phyloP scores from a whole-genome alignment of 495 filamentous ascomycete species.

The Talaromyces liani region DNA sequence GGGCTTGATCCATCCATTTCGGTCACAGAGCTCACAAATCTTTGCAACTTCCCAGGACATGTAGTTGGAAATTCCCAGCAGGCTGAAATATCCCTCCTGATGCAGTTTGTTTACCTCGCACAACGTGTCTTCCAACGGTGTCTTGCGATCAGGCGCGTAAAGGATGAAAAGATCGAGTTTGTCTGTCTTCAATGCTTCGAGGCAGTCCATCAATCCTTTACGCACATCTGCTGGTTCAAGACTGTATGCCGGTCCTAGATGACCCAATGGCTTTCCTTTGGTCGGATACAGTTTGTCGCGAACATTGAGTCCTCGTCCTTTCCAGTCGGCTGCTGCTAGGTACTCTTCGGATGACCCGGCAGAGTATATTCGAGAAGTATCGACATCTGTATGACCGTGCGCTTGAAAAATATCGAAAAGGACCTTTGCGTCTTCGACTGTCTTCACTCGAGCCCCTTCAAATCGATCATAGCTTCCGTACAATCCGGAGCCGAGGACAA shows the following conservation, averaged over 20 bases:
- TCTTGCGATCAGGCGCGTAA: constrained; percentile 41
- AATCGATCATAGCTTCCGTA: not conserved
- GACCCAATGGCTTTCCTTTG: not conserved
- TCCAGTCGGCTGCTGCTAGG: constrained; percentile 39
- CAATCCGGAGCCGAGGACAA: not conserved
- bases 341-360: constrained; percentile 42
- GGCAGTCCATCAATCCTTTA: constrained; percentile 25
- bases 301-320: constrained; percentile 40
- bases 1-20: constrained; percentile 51
- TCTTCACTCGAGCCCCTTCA: constrained; percentile 14
- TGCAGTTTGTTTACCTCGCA: constrained; percentile 40
- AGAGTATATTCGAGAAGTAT: constrained; percentile 49
- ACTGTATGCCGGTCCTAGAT: constrained; percentile 14
- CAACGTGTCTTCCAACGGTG: constrained; percentile 42
- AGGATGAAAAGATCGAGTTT: constrained; percentile 43
- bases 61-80: constrained; percentile 45
- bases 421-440: constrained; percentile 16
- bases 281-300: constrained; percentile 47
- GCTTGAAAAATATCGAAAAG: constrained; percentile 47
- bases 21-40: constrained; percentile 40
- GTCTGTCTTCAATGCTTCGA: constrained; percentile 35
- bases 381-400: constrained; percentile 49
- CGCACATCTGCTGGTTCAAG: constrained; percentile 28
- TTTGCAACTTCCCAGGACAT: constrained; percentile 42
- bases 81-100: constrained; percentile 37